These are phyloP conservation scores for Exsudoporus floridanus DNA, from an alignment of 1,284 basidiomycete species.

Conservation along the genomic window DNA sequence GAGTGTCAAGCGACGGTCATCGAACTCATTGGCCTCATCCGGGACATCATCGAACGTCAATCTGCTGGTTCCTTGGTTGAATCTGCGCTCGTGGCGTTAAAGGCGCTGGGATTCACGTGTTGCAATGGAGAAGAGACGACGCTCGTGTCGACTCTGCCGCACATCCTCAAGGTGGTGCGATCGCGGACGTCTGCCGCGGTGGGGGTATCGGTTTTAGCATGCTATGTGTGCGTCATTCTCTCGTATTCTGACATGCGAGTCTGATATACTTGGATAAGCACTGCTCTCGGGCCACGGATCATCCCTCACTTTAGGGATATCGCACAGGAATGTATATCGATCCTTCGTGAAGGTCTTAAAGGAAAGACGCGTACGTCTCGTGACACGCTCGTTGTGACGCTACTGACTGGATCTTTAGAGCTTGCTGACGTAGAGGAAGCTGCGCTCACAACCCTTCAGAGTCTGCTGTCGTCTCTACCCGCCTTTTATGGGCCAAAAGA, in stretches of 20 bases:
- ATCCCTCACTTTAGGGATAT: constrained; percentile 83
- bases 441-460: constrained; percentile 52
- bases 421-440: constrained; percentile 33
- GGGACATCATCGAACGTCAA: constrained; percentile 46
- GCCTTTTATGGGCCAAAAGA: constrained; percentile 71
- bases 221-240: constrained; percentile 52
- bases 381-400: neutral
- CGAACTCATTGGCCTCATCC: constrained; percentile 52
- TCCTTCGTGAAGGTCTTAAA: constrained; percentile 46
- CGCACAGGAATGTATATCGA: constrained; percentile 53
- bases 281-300: constrained; percentile 79
- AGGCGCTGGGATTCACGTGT: constrained; percentile 56
- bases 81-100: constrained; percentile 59
- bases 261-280: constrained; percentile 42
- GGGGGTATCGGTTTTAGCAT: constrained; percentile 56
- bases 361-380: constrained; percentile 32
- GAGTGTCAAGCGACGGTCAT: constrained; percentile 49
- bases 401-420: constrained; percentile 13
- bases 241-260: constrained; percentile 1
- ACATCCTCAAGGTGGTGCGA: constrained; percentile 51
- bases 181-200: constrained; percentile 37
- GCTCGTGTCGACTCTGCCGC: constrained; percentile 58
- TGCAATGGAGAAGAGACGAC: constrained; percentile 65
- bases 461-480: constrained; percentile 60
- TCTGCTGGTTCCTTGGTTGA: constrained; percentile 41